Conservation (phyloP, 805 yeast species). For the Pichia manshurica region DNA sequence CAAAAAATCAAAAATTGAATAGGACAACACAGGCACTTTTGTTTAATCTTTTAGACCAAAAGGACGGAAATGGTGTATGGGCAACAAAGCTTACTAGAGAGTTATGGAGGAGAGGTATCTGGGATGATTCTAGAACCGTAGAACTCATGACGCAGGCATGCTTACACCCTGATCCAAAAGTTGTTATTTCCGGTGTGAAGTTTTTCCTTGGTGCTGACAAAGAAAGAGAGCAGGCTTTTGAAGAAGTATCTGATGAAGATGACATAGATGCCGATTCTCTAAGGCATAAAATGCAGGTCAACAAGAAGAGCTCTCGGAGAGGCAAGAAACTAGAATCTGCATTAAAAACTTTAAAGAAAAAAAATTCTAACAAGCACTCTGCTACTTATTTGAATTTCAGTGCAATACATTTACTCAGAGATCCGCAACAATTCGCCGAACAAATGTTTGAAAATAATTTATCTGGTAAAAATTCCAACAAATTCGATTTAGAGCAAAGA, state of each 20-base stretch:
- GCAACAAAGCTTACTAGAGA: constrained; percentile 93
- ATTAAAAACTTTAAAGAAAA: constrained; percentile 60
- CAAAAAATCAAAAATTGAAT: constrained; percentile 85
- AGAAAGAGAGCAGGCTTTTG: constrained; percentile 80
- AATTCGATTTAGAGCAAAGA: constrained; percentile 80
- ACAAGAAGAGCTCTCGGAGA: constrained; percentile 75
- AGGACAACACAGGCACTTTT: constrained; percentile 87
- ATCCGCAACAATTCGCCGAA: constrained; percentile 98
- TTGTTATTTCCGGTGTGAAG: constrained; percentile 81
- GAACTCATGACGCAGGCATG: constrained; percentile 97
- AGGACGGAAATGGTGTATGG: constrained; percentile 81
- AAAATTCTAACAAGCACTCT: constrained; percentile 48
- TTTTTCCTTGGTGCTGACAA: constrained; percentile 94
- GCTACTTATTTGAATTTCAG: constrained; percentile 81
- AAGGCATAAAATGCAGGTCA: constrained; percentile 75
- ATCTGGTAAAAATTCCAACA: constrained; percentile 60
- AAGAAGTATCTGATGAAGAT: constrained; percentile 59
- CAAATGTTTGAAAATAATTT: constrained; percentile 67
- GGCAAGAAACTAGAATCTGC: constrained; percentile 77
- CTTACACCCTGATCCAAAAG: constrained; percentile 78
- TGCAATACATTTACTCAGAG: constrained; percentile 89
- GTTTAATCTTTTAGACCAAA: constrained; percentile 78
- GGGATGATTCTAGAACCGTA: constrained; percentile 98
- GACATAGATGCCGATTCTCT: constrained; percentile 67
- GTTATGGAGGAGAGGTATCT: constrained; percentile 94